These are phyloP conservation scores for Buddleja alternifolia DNA, from an alignment of 257 asterid species.

Conservation along the genomic window DNA sequence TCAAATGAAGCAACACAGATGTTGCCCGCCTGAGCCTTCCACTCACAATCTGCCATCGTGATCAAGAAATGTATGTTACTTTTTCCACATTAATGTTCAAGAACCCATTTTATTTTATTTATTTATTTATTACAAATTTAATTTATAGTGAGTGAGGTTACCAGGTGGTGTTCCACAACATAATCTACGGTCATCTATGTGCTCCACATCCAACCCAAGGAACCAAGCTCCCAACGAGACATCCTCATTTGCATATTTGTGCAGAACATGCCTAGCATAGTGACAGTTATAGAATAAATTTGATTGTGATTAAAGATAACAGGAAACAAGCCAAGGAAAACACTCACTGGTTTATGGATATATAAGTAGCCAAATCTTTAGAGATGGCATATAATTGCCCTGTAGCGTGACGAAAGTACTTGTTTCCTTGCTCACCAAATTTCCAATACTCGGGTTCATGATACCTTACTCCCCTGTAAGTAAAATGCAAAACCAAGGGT, in stretches of 20 bases:
- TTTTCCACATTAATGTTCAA: background rate
- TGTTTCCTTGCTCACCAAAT: constrained; percentile 91
- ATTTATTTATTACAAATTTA: background rate
- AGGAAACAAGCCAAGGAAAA: constrained; percentile 16
- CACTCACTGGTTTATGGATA: constrained; percentile 77
- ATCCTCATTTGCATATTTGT: constrained; percentile 87
- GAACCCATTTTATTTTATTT: background rate
- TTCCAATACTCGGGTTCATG: constrained; percentile 97
- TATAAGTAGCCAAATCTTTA: constrained; percentile 81
- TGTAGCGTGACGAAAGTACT: constrained; percentile 92
- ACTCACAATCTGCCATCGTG: constrained; percentile 74
- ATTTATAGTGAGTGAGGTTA: constrained; percentile 31
- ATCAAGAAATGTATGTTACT: background rate
- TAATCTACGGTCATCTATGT: constrained; percentile 86
- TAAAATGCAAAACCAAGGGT: constrained; percentile 11
- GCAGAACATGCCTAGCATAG: constrained; percentile 65
- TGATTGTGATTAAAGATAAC: background rate
- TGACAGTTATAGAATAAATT: constrained; percentile 17
- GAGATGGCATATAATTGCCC: constrained; percentile 94
- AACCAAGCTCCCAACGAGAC: constrained; percentile 93
- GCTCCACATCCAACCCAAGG: constrained; percentile 92
- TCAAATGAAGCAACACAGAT: constrained; percentile 93
- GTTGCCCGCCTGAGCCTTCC: constrained; percentile 99
- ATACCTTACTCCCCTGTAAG: constrained; percentile 82
- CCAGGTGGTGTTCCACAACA: constrained; percentile 99